phyloP scores from a whole-genome alignment of 148 eudicot species.

The Rhododendron griersonianum region DNA sequence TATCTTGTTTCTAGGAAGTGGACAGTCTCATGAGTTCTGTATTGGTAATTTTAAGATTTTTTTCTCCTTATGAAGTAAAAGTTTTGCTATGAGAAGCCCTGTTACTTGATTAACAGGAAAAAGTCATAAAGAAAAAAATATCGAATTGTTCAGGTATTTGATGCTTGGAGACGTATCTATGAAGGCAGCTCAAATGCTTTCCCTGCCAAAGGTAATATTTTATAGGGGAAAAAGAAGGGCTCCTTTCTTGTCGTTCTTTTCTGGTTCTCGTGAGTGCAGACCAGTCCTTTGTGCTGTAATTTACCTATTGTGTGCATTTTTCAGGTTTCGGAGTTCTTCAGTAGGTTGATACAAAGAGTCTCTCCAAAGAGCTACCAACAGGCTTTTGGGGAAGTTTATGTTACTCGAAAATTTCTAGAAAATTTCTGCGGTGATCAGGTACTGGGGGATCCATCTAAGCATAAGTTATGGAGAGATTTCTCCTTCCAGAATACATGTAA shows the following conservation, averaged over 20 bases:
- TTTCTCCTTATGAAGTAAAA: background rate
- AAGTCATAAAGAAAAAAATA: too few species aligned
- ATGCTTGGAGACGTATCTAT: slow-evolving; percentile 77
- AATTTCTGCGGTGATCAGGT: slow-evolving; percentile 98
- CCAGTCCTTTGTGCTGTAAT: background rate
- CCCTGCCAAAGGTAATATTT: slow-evolving; percentile 60
- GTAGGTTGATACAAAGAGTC: slow-evolving; percentile 87
- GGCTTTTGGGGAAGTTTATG: slow-evolving; percentile 81
- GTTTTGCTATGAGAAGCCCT: background rate
- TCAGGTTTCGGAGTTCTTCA: slow-evolving; percentile 80
- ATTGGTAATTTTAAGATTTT: background rate
- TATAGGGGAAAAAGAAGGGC: background rate
- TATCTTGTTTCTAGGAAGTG: too few species aligned
- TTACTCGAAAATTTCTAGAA: slow-evolving; percentile 84
- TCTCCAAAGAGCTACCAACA: slow-evolving; percentile 94
- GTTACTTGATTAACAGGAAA: background rate
- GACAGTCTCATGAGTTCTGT: too few species aligned
- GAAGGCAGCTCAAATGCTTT: slow-evolving; percentile 85
- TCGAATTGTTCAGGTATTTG: slow-evolving; percentile 58
- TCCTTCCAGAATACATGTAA: background rate
- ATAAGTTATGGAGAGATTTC: background rate
- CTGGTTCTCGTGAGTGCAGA: background rate
- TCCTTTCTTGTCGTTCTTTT: background rate
- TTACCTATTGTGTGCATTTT: background rate
- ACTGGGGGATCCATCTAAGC: background rate